Percentiles rank a stretch among this genome's conserved stretches.
phyloP scores from a whole-genome alignment of 139 green algal genomes.

The Closterium sp. region DNA sequence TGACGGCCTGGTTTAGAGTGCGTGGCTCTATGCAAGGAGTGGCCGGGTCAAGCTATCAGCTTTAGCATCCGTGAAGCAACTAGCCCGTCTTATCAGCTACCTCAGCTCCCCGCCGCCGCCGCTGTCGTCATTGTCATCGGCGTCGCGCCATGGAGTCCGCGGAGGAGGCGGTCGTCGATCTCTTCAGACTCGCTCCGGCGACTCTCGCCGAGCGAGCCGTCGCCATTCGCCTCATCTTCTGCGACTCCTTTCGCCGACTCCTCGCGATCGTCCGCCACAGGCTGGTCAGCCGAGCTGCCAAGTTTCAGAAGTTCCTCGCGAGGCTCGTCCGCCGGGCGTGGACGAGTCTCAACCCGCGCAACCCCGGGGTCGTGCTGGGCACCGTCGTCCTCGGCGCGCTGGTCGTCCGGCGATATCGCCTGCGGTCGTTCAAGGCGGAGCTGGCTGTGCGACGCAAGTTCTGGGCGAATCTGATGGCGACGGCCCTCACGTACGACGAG shows the following conservation, averaged over 20 bases:
- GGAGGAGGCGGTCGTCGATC: slow-evolving; percentile 13
- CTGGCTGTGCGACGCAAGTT: slow-evolving; percentile 20
- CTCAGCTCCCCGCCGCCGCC: background rate
- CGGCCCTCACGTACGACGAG: slow-evolving; percentile 43
- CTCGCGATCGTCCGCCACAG: background rate
- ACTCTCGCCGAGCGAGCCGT: slow-evolving; percentile 17
- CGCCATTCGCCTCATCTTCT: slow-evolving; percentile 29
- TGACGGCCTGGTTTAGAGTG: too few species aligned
- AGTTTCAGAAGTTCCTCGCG: background rate
- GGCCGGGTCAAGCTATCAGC: background rate
- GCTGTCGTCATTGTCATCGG: background rate
- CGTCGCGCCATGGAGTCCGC: slow-evolving; percentile 26
- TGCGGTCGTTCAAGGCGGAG: slow-evolving; percentile 19
- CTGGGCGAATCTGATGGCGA: slow-evolving; percentile 29
- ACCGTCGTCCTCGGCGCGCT: slow-evolving; percentile 5
- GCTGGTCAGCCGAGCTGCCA: background rate
- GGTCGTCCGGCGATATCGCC: slow-evolving; percentile 20
- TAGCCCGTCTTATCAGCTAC: background rate
- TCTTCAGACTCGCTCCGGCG: slow-evolving; percentile 25
- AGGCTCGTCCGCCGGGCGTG: background rate
- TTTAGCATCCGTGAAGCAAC: background rate
- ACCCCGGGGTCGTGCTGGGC: slow-evolving; percentile 19
- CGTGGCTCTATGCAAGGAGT: too few species aligned
- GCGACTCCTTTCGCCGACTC: slow-evolving; percentile 5
- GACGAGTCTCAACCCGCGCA: slow-evolving; percentile 23